Evolutionary conservation across 192 early-diverging fungal species (phyloP).

Genomic region (Entrophospora sp.): DNA sequence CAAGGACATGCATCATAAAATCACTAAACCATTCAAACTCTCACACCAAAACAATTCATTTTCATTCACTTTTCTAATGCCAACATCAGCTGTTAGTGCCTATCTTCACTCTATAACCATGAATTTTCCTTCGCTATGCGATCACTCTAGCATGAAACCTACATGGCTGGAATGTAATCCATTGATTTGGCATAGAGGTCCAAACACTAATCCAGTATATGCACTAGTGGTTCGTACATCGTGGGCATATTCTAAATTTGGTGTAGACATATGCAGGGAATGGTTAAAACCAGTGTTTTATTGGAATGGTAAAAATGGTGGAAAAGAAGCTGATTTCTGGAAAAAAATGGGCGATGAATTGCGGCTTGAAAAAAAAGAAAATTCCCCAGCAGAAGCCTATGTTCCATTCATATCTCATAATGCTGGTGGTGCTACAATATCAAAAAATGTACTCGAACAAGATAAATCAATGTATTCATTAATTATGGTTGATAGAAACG

Average conservation of each 20-base stretch:
- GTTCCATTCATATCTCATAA: conserved; percentile 20
- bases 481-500: conserved; percentile 45
- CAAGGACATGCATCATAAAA: conserved; percentile 23
- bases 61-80: conserved; percentile 41
- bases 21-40: conserved; percentile 17
- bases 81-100: conserved; percentile 32
- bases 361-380: conserved; percentile 46
- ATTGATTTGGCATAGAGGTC: conserved; percentile 47
- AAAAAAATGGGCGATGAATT: conserved; percentile 22
- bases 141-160: conserved; percentile 28
- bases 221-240: conserved; percentile 45
- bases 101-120: conserved; percentile 28
- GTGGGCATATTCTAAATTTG: conserved; percentile 40
- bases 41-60: conserved; percentile 14
- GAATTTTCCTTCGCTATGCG: conserved; percentile 37
- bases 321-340: conserved; percentile 24
- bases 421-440: not conserved
- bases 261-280: conserved; percentile 18
- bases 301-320: conserved; percentile 49
- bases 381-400: conserved; percentile 49
- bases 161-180: conserved; percentile 28
- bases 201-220: conserved; percentile 52
- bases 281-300: conserved; percentile 48
- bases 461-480: conserved; percentile 36
- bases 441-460: not conserved